phyloP scores from a whole-genome alignment of 768 basidiomycete species.

The Tephrocybe sp. region DNA sequence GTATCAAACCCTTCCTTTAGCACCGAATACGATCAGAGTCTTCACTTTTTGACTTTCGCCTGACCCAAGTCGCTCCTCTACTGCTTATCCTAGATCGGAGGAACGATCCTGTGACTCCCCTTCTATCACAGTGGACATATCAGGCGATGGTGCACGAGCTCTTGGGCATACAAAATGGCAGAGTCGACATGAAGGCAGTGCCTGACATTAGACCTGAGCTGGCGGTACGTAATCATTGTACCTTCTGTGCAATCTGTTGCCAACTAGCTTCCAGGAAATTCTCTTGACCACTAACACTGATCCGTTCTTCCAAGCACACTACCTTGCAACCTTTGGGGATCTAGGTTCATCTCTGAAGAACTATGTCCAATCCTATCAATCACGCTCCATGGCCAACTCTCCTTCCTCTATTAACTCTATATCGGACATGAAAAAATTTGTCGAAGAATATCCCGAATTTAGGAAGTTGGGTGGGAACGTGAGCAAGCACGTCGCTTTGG shows the following conservation, averaged over 20 bases:
- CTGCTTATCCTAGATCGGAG: constrained; percentile 92
- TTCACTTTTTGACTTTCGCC: constrained; percentile 88
- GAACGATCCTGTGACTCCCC: constrained; percentile 96
- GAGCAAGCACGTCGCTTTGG: constrained; percentile 96
- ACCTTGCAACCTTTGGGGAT: constrained; percentile 94
- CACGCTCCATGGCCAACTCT: constrained; percentile 72
- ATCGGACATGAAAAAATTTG: constrained; percentile 93
- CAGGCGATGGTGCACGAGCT: constrained; percentile 99
- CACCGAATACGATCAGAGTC: constrained; percentile 80
- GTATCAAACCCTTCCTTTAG: constrained; percentile 35
- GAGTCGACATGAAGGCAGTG: constrained; percentile 81
- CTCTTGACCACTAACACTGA: constrained; percentile 90
- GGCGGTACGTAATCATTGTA: constrained; percentile 47
- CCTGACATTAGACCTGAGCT: constrained; percentile 88
- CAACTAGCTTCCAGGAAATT: constrained; percentile 64
- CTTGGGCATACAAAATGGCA: constrained; percentile 89
- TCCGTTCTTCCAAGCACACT: constrained; percentile 89
- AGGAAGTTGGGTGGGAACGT: constrained; percentile 96
- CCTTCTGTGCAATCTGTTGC: constrained; percentile 6
- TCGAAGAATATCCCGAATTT: constrained; percentile 99
- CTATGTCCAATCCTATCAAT: constrained; percentile 93
- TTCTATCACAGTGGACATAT: constrained; percentile 98
- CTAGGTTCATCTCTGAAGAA: constrained; percentile 88
- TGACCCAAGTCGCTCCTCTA: constrained; percentile 85
- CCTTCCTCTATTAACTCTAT: constrained; percentile 91